These are phyloP conservation scores for Pisolithus thermaeus DNA, from an alignment of 1,284 basidiomycete species.

Conservation along the genomic window DNA sequence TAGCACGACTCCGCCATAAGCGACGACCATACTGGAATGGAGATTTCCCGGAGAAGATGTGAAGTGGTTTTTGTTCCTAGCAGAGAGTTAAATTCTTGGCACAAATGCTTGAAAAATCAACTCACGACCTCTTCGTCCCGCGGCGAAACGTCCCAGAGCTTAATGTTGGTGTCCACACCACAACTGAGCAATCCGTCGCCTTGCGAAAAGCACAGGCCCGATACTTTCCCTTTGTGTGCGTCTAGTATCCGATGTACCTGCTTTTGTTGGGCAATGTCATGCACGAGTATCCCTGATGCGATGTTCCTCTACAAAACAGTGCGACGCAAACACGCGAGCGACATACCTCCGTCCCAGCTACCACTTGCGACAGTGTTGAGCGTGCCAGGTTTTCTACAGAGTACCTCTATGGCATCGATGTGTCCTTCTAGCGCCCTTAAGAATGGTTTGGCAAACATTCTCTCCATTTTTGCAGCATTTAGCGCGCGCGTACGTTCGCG, in stretches of 20 bases:
- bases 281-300: conserved; percentile 74
- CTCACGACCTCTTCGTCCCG: conserved; percentile 17
- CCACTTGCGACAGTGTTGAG: conserved; percentile 86
- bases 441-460: conserved; percentile 97
- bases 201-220: conserved; percentile 74
- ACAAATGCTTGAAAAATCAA: conserved; percentile 6
- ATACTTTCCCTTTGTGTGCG: conserved; percentile 92
- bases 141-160: conserved; percentile 72
- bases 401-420: conserved; percentile 89
- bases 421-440: conserved; percentile 89
- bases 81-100: conserved; percentile 1
- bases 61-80: conserved; percentile 53
- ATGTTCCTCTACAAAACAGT: neutral
- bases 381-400: conserved; percentile 75
- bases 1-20: neutral
- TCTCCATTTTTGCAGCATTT: conserved; percentile 94
- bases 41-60: conserved; percentile 75
- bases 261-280: conserved; percentile 73
- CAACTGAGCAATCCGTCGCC: conserved; percentile 78
- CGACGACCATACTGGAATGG: conserved; percentile 64
- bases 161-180: conserved; percentile 88
- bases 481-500: conserved; percentile 92
- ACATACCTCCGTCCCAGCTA: conserved; percentile 87
- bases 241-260: conserved; percentile 66
- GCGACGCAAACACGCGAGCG: conserved; percentile 1